Evolutionary conservation across 148 eudicot genomes (phyloP).

Genomic region (Rheum nobile): DNA sequence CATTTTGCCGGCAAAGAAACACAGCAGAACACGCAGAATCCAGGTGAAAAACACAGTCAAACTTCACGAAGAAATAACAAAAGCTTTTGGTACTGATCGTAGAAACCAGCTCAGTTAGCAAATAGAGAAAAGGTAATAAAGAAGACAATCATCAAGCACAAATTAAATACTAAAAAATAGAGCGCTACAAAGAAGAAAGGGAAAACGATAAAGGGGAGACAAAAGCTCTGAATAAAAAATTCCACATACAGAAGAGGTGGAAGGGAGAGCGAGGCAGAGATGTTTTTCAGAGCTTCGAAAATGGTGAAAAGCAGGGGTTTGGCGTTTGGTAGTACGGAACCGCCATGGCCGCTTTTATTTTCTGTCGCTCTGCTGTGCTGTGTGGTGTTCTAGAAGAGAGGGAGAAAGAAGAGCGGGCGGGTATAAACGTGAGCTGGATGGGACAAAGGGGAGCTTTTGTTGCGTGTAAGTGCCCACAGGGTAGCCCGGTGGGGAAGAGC

Average conservation of each 20-base stretch:
- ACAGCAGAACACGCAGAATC: background rate
- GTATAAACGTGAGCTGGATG: background rate
- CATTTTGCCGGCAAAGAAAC: background rate
- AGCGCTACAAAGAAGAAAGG: background rate
- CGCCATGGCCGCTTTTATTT: slow-evolving; percentile 4
- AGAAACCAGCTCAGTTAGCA: background rate
- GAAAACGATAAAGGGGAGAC: background rate
- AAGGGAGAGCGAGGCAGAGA: background rate
- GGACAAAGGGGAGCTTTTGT: background rate
- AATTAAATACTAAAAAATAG: background rate
- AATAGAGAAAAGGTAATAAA: background rate
- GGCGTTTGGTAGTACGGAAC: slow-evolving; percentile 6
- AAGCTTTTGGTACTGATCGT: background rate
- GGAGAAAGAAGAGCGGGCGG: background rate
- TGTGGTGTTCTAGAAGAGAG: slow-evolving; percentile 1
- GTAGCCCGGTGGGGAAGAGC: background rate
- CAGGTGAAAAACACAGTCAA: background rate
- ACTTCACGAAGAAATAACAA: background rate
- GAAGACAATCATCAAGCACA: background rate
- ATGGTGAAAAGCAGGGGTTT: background rate
- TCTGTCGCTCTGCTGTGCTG: background rate
- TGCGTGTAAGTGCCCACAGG: background rate
- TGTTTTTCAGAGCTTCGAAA: background rate
- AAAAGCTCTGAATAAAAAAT: background rate
- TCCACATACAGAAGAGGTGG: slow-evolving; percentile 2